Percentiles rank a stretch among this genome's conserved stretches.
phyloP scores from a whole-genome alignment of 768 basidiomycete species.

The Amanita thiersii region DNA sequence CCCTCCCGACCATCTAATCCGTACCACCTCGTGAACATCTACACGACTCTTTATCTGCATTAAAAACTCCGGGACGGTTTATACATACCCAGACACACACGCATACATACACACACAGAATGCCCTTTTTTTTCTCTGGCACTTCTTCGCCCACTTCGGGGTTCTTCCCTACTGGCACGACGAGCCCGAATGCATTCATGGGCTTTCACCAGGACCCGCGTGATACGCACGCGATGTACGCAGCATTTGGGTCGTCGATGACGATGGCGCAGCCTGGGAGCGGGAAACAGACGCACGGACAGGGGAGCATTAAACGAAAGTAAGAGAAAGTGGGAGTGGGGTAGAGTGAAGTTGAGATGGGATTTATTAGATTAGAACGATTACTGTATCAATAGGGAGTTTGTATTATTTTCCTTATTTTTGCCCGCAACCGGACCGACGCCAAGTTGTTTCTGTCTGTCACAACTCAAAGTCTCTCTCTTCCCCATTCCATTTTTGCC shows the following conservation, averaged over 20 bases:
- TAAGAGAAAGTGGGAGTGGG: not conserved
- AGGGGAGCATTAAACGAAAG: too few species aligned
- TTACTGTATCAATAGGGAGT: conserved; percentile 3
- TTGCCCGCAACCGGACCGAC: not conserved
- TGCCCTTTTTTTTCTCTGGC: conserved; percentile 22
- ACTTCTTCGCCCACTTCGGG: conserved; percentile 50
- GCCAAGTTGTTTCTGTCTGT: not conserved
- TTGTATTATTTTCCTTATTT: not conserved
- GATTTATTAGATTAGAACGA: not conserved
- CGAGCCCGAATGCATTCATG: conserved; percentile 51
- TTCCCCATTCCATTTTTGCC: too few species aligned
- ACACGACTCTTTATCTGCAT: too few species aligned
- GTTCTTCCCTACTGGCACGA: conserved; percentile 49
- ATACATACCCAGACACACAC: too few species aligned
- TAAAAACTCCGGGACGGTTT: too few species aligned
- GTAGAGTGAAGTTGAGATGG: not conserved
- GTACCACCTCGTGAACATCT: too few species aligned
- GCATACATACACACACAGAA: not conserved
- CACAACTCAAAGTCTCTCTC: not conserved
- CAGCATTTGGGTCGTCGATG: conserved; percentile 28
- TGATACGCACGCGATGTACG: conserved; percentile 51
- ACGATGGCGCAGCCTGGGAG: not conserved
- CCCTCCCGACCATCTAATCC: too few species aligned
- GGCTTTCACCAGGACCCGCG: conserved; percentile 54
- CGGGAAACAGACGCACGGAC: not conserved